Base-by-base conservation (phyloP, 345 rosid genomes). In the Mallotus nudiflorus region DNA sequence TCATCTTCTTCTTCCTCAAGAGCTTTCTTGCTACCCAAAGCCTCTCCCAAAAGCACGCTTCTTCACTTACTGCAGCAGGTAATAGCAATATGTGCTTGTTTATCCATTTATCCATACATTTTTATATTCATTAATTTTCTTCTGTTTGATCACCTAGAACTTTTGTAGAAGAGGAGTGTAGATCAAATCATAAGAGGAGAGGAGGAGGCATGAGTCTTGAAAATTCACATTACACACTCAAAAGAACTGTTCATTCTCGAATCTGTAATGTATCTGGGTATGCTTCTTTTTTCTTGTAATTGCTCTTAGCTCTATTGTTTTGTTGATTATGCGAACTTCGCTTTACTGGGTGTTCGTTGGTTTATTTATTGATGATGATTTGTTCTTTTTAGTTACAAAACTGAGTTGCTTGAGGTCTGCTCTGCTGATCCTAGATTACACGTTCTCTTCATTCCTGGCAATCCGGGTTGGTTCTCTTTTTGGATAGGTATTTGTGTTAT, bases 371-470 rank as follows among this genome's bases (percentile, higher is more conserved):
- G 6, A 9, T 61, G 42, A 3, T 57, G 10, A 20, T 58, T 42
- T n/a, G n/a, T 33, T 73, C 24, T 63, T 69, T 53, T 46, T 72
- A 91, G 98, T 66, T 82, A 50, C 50, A 81, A 83, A 53, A 87
- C 94, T 20, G 95, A 89, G 83, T 39, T 93, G 49, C 84, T 91
- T 61, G 96, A 90, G 75, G 75, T 94, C 78, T 70, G 56, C 54
- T 79, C 96, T 53, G 91, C 86, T 65, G 77, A 87, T 66, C 96
- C 93, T 37, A 71, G 42, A 59, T 65, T 88, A 62, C 85, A 82
- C 73, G 84, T 94, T 62, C 70, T 91, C 77, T 72, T 91, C 64
- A 80, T 91, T n/a, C 96, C 95, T 60, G 98, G 97, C 37, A 73
- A 73, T 59, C 76, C 76, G 19, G 76, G 71, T 73, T 33, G 42